Percentiles rank a stretch among this genome's conserved stretches.
phyloP scores from a whole-genome alignment of 2,329 filamentous ascomycete species.

The Pseudohalonectria lignicola region DNA sequence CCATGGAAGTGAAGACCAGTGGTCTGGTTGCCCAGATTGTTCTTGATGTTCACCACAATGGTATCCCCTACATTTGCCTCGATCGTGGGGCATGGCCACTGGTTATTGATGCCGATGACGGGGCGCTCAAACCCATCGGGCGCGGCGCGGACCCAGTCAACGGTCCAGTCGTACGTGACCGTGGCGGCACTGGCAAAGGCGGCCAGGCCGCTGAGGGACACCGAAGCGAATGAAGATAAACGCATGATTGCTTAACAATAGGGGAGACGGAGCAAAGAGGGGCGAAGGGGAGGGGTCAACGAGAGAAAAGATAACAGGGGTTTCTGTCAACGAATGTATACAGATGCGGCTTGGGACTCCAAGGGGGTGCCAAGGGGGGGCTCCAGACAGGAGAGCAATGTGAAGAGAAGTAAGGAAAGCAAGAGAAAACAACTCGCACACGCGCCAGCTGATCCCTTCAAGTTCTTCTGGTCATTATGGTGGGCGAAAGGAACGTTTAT shows the following conservation, averaged over 20 bases:
- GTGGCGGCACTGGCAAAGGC: conserved; percentile 15
- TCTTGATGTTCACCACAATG: conserved; percentile 35
- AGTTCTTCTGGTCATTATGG: not conserved
- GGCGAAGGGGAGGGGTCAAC: not conserved
- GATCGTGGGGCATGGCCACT: conserved; percentile 49
- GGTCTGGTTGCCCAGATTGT: conserved; percentile 39
- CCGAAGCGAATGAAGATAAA: conserved; percentile 2
- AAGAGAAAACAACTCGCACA: not conserved
- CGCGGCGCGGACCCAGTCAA: conserved; percentile 25
- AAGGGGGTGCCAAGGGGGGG: not conserved
- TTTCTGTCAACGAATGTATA: conserved; percentile 3
- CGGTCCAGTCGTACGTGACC: conserved; percentile 25
- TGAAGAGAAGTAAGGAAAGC: not conserved
- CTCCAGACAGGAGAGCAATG: not conserved
- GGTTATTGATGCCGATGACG: conserved; percentile 44
- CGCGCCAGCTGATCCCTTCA: not conserved
- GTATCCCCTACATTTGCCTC: conserved; percentile 39
- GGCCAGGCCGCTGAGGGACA: conserved; percentile 10
- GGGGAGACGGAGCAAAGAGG: not conserved
- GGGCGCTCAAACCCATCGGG: conserved; percentile 25
- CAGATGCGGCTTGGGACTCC: too few species aligned
- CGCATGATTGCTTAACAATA: conserved; percentile 1
- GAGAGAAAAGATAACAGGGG: not conserved
- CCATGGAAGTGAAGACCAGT: conserved; percentile 49
- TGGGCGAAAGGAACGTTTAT: conserved; percentile 3